Evolutionary conservation across 73 alveolate species (phyloP), one percentile per base, ranked within the genome.

Genomic region (Tetrahymena borealis): DNA sequence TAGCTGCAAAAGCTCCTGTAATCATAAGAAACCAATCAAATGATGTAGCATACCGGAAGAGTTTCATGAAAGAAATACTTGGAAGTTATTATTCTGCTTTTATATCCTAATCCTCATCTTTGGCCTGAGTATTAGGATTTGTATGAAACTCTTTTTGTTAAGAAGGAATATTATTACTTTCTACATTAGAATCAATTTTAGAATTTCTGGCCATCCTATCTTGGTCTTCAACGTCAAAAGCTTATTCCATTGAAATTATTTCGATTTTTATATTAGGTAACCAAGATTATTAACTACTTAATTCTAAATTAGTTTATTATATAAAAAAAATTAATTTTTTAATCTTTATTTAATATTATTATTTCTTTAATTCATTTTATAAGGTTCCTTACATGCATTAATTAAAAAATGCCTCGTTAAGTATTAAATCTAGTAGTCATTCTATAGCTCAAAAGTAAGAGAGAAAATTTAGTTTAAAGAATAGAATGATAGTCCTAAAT

Each of bases 1-100:
- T 40, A 8, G 97, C 93, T 11, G 96, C 39, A 35, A 94, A n/a
- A 91, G 93, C 91, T 6, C 97, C 97, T 7, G 94, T 13, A 7
- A 32, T 33, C 79, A 91, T 78, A 20, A 95, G 42, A 3, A 91
- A 28, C 91, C 90, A 94, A 36, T 95, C 97, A 37, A 91, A 78
- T 6, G 35, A 10, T 3, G 96, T 93, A 2, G 97, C 97, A 37
- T 94, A 94, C 28, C 94, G 39, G 91, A 43, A 95, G 90, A 95
- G 94, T 78, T 93, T 93, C n/a, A 91, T 18, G 40, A 90, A 93
- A 32, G 96, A 39, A n/a, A 93, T 60, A 6, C 28, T 18, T 60
- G 85, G 38, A n/a, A n/a, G n/a, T n/a, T n/a, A n/a, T n/a, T n/a
- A n/a, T 60, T 18, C 85, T 60, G 28, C 85, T 24, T 24, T 60